Conservation (phyloP, 169 alveolate genomes). For the Cryptosporidium ubiquitum region DNA sequence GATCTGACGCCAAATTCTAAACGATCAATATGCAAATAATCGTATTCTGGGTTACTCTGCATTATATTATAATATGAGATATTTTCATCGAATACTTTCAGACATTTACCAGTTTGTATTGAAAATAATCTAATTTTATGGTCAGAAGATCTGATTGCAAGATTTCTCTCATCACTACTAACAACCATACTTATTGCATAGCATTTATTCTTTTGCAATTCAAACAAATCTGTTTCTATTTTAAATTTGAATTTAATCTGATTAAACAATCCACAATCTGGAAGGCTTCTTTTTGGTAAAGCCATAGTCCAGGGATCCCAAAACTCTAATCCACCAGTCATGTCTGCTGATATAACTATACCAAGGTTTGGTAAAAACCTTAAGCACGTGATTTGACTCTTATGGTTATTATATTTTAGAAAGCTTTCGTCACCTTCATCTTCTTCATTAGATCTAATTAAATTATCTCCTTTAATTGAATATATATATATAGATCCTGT, state of each 20-base stretch:
- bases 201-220: constrained; percentile 85
- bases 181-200: constrained; percentile 84
- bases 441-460: neutral
- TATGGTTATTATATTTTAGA: constrained; percentile 78
- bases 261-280: constrained; percentile 23
- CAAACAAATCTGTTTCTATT: constrained; percentile 91
- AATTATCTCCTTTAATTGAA: constrained; percentile 40
- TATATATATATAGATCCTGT: constrained; percentile 79
- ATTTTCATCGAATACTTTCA: constrained; percentile 87
- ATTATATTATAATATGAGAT: constrained; percentile 85
- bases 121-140: constrained; percentile 86
- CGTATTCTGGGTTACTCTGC: constrained; percentile 83
- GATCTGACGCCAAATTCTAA: constrained; percentile 91
- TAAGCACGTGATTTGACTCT: constrained; percentile 76
- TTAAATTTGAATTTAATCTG: constrained; percentile 78
- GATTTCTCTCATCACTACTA: constrained; percentile 84
- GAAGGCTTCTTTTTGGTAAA: constrained; percentile 73
- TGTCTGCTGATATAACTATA: constrained; percentile 81
- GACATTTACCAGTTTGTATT: constrained; percentile 87
- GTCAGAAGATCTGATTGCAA: constrained; percentile 87
- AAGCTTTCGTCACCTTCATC: constrained; percentile 60
- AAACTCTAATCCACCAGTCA: constrained; percentile 83
- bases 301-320: constrained; percentile 83
- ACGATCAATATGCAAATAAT: constrained; percentile 86
- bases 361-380: constrained; percentile 75